These are phyloP conservation scores for Erythrophleum fordii DNA, from an alignment of 306 rosid genomes.

Conservation along the genomic window DNA sequence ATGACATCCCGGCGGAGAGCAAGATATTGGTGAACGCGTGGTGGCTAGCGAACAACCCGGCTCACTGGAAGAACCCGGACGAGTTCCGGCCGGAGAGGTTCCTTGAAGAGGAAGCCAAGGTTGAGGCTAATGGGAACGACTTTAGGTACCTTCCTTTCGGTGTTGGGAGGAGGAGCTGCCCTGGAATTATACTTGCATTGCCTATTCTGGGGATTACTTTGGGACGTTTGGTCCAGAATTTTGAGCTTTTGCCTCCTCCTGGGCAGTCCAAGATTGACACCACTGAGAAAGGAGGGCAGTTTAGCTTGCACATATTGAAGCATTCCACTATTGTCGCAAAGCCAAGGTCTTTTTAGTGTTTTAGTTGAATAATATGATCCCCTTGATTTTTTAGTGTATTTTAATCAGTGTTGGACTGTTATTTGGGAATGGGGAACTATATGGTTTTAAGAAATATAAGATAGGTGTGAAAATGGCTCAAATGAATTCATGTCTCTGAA, in stretches of 20 bases:
- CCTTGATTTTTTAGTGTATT: conserved; percentile 24
- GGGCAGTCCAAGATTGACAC: conserved; percentile 73
- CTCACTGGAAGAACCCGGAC: conserved; percentile 71
- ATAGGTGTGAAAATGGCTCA: background rate
- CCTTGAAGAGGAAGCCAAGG: conserved; percentile 77
- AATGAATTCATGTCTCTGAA: background rate
- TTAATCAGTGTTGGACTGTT: background rate
- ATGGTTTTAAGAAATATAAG: background rate
- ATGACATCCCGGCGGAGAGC: conserved; percentile 82
- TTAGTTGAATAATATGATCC: background rate
- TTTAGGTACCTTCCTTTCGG: conserved; percentile 81
- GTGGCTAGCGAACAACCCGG: conserved; percentile 89
- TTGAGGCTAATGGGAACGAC: conserved; percentile 86
- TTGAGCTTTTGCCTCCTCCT: conserved; percentile 74
- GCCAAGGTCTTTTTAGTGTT: conserved; percentile 46
- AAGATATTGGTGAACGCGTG: conserved; percentile 77
- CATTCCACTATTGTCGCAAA: conserved; percentile 76
- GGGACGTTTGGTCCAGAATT: conserved; percentile 81
- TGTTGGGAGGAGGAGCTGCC: conserved; percentile 82
- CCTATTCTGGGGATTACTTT: conserved; percentile 72
- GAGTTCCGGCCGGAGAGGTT: conserved; percentile 83
- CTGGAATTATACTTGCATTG: conserved; percentile 75
- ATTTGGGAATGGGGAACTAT: background rate
- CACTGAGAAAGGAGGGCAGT: conserved; percentile 81
- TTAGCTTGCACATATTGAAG: conserved; percentile 77